phyloP scores from a whole-genome alignment of 78 protist genomes.

The Pigoraptor vietnamica region DNA sequence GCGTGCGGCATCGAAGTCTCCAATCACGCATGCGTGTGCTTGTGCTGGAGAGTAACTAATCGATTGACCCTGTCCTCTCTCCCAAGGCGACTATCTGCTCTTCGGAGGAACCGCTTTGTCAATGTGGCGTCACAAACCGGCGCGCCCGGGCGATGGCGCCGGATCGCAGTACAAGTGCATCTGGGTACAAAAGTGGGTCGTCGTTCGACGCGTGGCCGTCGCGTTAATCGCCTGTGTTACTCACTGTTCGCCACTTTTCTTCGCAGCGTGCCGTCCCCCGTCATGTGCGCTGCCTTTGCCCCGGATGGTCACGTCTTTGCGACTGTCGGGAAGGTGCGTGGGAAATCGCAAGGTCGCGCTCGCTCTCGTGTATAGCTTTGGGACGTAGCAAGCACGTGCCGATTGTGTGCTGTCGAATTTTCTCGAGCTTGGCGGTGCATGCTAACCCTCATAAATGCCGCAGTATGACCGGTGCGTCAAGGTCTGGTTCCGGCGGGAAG shows the following conservation, averaged over 20 bases:
- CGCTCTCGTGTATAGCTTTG: neutral
- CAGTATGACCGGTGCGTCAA: neutral
- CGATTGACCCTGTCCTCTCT: too few relatives aligned
- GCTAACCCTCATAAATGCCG: neutral
- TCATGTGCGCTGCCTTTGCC: neutral
- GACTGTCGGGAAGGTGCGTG: neutral
- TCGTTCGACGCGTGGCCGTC: too few relatives aligned
- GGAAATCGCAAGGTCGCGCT: neutral
- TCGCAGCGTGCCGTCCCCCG: neutral
- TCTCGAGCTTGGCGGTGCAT: neutral
- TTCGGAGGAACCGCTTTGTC: neutral
- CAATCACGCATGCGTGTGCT: too few relatives aligned
- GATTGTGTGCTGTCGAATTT: neutral
- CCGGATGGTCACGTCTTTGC: neutral
- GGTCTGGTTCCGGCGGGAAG: conserved; percentile 3
- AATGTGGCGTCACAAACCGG: neutral
- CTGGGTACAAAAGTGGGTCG: neutral
- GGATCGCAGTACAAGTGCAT: neutral
- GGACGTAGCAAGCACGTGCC: neutral
- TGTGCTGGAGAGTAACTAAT: too few relatives aligned
- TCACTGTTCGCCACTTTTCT: too few relatives aligned
- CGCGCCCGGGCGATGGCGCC: neutral
- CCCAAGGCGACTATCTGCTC: neutral
- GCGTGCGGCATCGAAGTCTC: neutral
- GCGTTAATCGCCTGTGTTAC: too few relatives aligned